phyloP scores from a whole-genome alignment of 1,284 basidiomycete genomes.

The Phylloboletellus chloephorus region DNA sequence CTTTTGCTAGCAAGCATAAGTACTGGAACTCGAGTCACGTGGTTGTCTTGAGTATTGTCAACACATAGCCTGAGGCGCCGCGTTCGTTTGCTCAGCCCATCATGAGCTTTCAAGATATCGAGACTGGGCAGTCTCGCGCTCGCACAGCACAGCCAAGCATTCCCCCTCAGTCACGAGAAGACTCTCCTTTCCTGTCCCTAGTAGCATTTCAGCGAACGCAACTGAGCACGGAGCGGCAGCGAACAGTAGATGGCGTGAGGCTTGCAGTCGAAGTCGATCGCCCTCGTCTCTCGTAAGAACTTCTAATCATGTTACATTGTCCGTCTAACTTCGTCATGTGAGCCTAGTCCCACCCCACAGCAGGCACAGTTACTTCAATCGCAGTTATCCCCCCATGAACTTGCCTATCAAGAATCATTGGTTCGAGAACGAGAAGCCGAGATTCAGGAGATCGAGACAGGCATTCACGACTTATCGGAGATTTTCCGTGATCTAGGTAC shows the following conservation, averaged over 20 bases:
- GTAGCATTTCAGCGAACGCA: slow-evolving; percentile 89
- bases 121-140: slow-evolving; percentile 52
- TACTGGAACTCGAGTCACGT: no score
- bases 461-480: slow-evolving; percentile 94
- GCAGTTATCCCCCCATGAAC: slow-evolving; percentile 81
- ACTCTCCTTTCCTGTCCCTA: slow-evolving; percentile 69
- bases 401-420: slow-evolving; percentile 94
- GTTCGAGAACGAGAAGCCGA: slow-evolving; percentile 94
- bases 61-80: no score
- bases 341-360: slow-evolving; percentile 37
- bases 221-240: slow-evolving; percentile 81
- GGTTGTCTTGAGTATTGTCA: no score
- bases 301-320: not conserved
- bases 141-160: slow-evolving; percentile 41
- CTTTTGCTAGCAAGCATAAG: no score
- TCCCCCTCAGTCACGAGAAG: slow-evolving; percentile 54
- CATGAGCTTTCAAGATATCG: slow-evolving; percentile 80
- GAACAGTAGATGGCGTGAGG: slow-evolving; percentile 78
- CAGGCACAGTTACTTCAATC: slow-evolving; percentile 68
- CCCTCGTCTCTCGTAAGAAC: slow-evolving; percentile 30
- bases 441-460: slow-evolving; percentile 94
- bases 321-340: slow-evolving; percentile 30
- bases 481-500: slow-evolving; percentile 97
- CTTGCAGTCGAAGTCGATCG: slow-evolving; percentile 69
- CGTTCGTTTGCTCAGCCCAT: not conserved